Evolutionary conservation across 768 basidiomycete genomes (phyloP).

Genomic region (Kwoniella mangroviensis): DNA sequence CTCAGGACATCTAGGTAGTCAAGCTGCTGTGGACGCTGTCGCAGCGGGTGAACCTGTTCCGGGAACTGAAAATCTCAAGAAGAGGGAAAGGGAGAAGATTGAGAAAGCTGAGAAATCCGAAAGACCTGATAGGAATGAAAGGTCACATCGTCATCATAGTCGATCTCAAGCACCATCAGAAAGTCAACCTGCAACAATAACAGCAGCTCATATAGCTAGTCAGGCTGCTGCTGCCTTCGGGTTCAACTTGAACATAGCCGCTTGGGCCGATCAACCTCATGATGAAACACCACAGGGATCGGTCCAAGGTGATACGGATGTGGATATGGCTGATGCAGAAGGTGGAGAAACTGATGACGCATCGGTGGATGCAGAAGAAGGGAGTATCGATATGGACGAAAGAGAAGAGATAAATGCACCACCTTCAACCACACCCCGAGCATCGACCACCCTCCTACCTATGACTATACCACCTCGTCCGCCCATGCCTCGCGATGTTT

Average conservation of each 20-base stretch:
- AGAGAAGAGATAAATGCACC: constrained; percentile 5
- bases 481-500: constrained; percentile 14
- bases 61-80: constrained; percentile 18
- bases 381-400: constrained; percentile 61
- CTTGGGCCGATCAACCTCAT: constrained; percentile 2
- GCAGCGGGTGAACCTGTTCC: constrained; percentile 30
- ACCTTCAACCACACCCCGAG: constrained; percentile 46
- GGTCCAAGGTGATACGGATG: constrained; percentile 45
- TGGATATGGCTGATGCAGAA: constrained; percentile 54
- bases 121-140: constrained; percentile 1
- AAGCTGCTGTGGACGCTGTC: constrained; percentile 43
- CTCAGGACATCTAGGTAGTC: constrained; percentile 74
- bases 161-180: constrained; percentile 1
- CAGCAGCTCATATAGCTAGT: constrained; percentile 12
- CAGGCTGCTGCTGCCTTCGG: constrained; percentile 22
- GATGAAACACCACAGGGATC: constrained; percentile 12
- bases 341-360: constrained; percentile 66
- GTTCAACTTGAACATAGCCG: constrained; percentile 7
- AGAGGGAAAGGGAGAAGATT: constrained; percentile 11
- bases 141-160: constrained; percentile 21
- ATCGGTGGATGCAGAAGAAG: constrained; percentile 63
- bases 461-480: constrained; percentile 42
- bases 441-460: constrained; percentile 35
- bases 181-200: constrained; percentile 10
- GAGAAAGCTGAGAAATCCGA: constrained; percentile 13